phyloP scores from a whole-genome alignment of 2,329 filamentous ascomycete genomes.

The Alternaria atra region DNA sequence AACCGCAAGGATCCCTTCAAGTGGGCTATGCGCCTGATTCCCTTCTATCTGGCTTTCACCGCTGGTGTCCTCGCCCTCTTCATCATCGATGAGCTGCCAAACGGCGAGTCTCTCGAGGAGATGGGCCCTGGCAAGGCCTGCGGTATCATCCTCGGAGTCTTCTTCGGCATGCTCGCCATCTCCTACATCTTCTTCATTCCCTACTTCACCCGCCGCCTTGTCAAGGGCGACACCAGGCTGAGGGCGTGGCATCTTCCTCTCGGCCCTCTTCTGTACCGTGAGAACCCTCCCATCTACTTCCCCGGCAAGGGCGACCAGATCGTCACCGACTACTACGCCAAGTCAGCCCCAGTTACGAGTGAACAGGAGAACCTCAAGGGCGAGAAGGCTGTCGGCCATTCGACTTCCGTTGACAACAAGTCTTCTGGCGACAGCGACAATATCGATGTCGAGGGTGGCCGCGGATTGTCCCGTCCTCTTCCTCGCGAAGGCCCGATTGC shows the following conservation, averaged over 20 bases:
- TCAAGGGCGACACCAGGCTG: constrained; percentile 37
- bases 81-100: constrained; percentile 62
- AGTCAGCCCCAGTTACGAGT: constrained; percentile 27
- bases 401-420: constrained; percentile 11
- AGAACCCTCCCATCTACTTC: constrained; percentile 54
- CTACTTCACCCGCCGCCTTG: constrained; percentile 39
- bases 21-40: constrained; percentile 60
- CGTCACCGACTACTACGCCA: constrained; percentile 55
- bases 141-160: constrained; percentile 41
- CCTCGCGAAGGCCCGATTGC: constrained; percentile 9
- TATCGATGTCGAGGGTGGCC: constrained; percentile 11
- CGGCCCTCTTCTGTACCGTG: constrained; percentile 54
- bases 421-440: constrained; percentile 5
- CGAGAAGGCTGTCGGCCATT: constrained; percentile 6
- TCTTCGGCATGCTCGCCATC: constrained; percentile 32
- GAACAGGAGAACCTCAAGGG: constrained; percentile 17
- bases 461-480: constrained; percentile 11
- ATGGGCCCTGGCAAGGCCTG: constrained; percentile 41
- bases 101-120: constrained; percentile 38
- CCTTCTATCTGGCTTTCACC: constrained; percentile 60
- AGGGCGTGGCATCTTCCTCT: constrained; percentile 38
- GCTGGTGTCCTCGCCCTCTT: constrained; percentile 64
- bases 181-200: constrained; percentile 42
- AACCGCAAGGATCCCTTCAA: constrained; percentile 60
- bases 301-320: constrained; percentile 50